phyloP scores from a whole-genome alignment of 139 green algal species.

The Chlamydomonas eustigma region DNA sequence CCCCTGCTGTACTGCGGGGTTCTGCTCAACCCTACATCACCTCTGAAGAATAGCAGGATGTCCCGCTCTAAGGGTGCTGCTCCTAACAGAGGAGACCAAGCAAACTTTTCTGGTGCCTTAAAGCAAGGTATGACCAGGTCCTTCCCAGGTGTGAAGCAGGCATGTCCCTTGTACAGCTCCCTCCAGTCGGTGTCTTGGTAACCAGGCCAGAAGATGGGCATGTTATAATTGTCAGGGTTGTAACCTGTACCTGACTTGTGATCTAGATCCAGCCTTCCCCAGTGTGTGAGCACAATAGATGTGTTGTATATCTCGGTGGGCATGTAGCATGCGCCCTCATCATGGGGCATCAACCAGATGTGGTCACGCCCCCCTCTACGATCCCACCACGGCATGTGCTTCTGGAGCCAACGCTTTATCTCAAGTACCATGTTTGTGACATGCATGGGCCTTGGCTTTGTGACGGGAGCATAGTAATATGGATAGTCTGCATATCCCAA shows the following conservation, averaged over 20 bases:
- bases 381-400: slow-evolving; percentile 47
- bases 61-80: not conserved
- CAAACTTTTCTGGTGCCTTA: slow-evolving; percentile 27
- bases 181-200: not conserved
- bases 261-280: slow-evolving; percentile 30
- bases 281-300: slow-evolving; percentile 51
- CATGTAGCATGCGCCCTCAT: slow-evolving; percentile 41
- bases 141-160: slow-evolving; percentile 39
- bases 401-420: slow-evolving; percentile 38
- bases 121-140: slow-evolving; percentile 47
- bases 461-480: slow-evolving; percentile 11
- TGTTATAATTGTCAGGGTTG: not conserved
- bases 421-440: slow-evolving; percentile 45
- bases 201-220: not conserved
- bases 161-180: slow-evolving; percentile 15
- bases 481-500: slow-evolving; percentile 37
- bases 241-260: slow-evolving; percentile 8
- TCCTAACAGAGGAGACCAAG: not conserved
- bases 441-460: slow-evolving; percentile 43
- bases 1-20: slow-evolving; percentile 26
- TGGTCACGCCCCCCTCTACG: slow-evolving; percentile 45
- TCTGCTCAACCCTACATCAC: slow-evolving; percentile 13
- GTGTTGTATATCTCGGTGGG: slow-evolving; percentile 41
- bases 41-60: slow-evolving; percentile 8
- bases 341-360: slow-evolving; percentile 46